Evolutionary conservation across 441 rosid genomes (phyloP), one percentile per base, ranked within the genome.

Genomic region (Hura crepitans): DNA sequence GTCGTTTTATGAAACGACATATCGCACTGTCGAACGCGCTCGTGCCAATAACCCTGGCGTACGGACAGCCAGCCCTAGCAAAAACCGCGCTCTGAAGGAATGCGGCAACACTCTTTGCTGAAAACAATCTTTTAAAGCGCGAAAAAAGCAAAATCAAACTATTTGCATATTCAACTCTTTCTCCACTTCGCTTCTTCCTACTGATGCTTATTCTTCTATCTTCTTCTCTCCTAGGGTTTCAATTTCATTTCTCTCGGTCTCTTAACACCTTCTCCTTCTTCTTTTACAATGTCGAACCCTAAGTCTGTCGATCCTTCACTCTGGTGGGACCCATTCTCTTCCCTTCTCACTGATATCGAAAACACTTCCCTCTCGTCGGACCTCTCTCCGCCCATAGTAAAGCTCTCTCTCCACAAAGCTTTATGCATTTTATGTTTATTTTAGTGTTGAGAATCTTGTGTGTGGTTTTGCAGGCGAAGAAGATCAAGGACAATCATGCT

Each of bases 291-390:
- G 97, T 77, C 89, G 75, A 80, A 58, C 74, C 33, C 85, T 63
- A 85, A 71, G 69, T 72, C 91, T 64, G 84, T 86, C 11, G 96
- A 92, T 79, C 59, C 89, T 53, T 82, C 82, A 14, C 90, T 91
- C 23, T 87, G 94, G 98, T 93, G 96, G 93, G 86, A 89, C 68
- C 77, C 97, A 4, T 91, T 92, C 85, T 28, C 80, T 43, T 75
- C 87, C 35, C 78, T 91, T 53, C 89, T 91, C 70, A 74, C 80
- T 64, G 91, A 87, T 22, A 88, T 92, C 60, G 92, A 96, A 71
- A 82, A 81, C 50, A 77, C 84, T 20, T 72, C 89, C 63, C 84
- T 81, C 72, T 80, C 89, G 54, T 77, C 88, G 22, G 88, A 86
- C 77, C 82, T 89, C 73, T 83, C 89, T 68, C 81, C 81, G 28